Evolutionary conservation across 2,329 filamentous ascomycete genomes (phyloP).

Genomic region (Claviceps maximensis): DNA sequence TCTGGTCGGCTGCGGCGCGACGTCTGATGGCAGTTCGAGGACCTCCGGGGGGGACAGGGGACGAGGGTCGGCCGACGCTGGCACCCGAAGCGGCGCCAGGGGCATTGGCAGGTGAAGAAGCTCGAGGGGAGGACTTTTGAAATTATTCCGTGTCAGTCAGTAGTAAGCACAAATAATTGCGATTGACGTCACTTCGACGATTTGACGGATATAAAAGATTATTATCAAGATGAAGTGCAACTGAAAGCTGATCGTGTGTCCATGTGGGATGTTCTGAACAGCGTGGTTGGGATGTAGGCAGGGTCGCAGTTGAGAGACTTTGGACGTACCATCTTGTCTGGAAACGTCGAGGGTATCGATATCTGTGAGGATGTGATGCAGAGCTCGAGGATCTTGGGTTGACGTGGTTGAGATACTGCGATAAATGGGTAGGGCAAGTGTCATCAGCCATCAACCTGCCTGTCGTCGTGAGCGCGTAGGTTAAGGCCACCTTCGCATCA

Average conservation of each 20-base stretch:
- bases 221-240: background rate
- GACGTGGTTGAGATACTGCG: slow-evolving; percentile 9
- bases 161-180: background rate
- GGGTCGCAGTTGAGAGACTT: background rate
- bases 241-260: background rate
- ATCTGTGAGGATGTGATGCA: slow-evolving; percentile 21
- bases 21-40: slow-evolving; percentile 91
- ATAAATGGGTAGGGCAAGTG: slow-evolving; percentile 8
- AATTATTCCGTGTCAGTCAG: background rate
- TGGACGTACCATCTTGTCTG: slow-evolving; percentile 20
- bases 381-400: slow-evolving; percentile 16
- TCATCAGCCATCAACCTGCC: slow-evolving; percentile 13
- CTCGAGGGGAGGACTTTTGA: slow-evolving; percentile 42
- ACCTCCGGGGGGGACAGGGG: slow-evolving; percentile 80
- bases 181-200: background rate
- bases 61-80: slow-evolving; percentile 64
- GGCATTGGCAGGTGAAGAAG: slow-evolving; percentile 45
- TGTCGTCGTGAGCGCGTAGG: slow-evolving; percentile 9
- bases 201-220: background rate
- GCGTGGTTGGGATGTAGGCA: background rate
- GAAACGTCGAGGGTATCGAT: slow-evolving; percentile 8
- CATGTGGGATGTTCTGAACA: background rate
- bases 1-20: slow-evolving; percentile 90
- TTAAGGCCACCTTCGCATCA: slow-evolving; percentile 33
- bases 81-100: slow-evolving; percentile 51